phyloP scores from a whole-genome alignment of 192 early-diverging fungal genomes.

The Podila minutissima region DNA sequence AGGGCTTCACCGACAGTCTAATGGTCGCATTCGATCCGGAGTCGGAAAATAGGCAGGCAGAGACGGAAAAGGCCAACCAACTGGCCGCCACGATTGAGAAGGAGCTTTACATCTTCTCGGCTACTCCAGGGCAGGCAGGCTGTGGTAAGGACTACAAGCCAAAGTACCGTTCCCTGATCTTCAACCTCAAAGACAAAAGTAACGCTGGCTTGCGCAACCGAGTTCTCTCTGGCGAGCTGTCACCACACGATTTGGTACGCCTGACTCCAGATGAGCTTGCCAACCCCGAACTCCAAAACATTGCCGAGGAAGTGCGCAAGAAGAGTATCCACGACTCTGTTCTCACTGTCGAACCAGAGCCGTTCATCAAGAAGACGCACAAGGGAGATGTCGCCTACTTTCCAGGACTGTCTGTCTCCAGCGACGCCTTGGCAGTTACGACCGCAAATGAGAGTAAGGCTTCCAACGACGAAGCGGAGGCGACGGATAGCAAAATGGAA shows the following conservation, averaged over 20 bases:
- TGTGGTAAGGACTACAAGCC: slow-evolving; percentile 76
- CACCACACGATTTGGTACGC: slow-evolving; percentile 70
- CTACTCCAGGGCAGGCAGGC: slow-evolving; percentile 51
- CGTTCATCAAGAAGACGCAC: slow-evolving; percentile 70
- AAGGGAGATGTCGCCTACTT: slow-evolving; percentile 67
- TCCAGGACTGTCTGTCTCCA: slow-evolving; percentile 11
- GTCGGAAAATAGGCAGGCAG: slow-evolving; percentile 5
- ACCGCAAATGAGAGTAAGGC: neutral
- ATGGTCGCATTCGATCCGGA: slow-evolving; percentile 33
- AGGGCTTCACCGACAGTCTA: slow-evolving; percentile 53
- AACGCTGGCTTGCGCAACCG: slow-evolving; percentile 75
- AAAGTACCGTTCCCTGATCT: slow-evolving; percentile 79
- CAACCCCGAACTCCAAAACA: slow-evolving; percentile 73
- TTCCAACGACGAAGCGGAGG: neutral
- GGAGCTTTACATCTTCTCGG: slow-evolving; percentile 58
- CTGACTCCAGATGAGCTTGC: slow-evolving; percentile 94
- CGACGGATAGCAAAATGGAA: slow-evolving; percentile 2
- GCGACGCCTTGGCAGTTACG: neutral
- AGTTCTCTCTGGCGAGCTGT: slow-evolving; percentile 72
- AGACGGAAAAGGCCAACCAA: slow-evolving; percentile 38
- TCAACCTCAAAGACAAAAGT: slow-evolving; percentile 84
- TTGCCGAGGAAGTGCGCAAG: slow-evolving; percentile 64
- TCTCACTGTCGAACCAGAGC: slow-evolving; percentile 57
- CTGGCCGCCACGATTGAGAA: slow-evolving; percentile 59
- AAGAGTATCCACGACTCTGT: slow-evolving; percentile 66